These are phyloP conservation scores for Aspergillus aculeatinus DNA, from an alignment of 2,329 filamentous ascomycete genomes.

Conservation along the genomic window DNA sequence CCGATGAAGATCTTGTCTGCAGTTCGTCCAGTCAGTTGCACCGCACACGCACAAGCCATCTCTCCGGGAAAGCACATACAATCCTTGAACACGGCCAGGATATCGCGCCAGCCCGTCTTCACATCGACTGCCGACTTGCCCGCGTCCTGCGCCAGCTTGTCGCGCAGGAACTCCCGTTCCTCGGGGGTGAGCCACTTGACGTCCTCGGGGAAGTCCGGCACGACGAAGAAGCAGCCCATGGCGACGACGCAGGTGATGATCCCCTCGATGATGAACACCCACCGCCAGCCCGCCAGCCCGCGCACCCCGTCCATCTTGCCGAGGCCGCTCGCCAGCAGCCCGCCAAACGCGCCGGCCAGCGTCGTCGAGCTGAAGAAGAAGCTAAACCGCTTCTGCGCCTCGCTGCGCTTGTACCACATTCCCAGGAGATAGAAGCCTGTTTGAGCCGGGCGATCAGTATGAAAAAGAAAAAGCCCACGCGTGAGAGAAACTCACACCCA, in stretches of 20 bases:
- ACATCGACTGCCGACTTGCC: slow-evolving; percentile 64
- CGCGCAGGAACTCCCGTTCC: slow-evolving; percentile 65
- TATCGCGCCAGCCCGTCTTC: slow-evolving; percentile 59
- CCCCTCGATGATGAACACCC: slow-evolving; percentile 60
- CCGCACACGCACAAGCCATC: not conserved
- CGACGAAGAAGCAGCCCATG: slow-evolving; percentile 58
- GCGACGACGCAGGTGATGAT: slow-evolving; percentile 59
- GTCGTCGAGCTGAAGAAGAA: slow-evolving; percentile 78
- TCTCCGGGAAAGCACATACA: slow-evolving; percentile 33
- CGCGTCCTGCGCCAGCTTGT: slow-evolving; percentile 66
- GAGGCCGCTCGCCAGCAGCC: slow-evolving; percentile 57
- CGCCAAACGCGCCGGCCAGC: slow-evolving; percentile 59
- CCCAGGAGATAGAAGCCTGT: slow-evolving; percentile 63
- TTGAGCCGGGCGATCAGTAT: not conserved
- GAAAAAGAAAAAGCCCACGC: accelerated
- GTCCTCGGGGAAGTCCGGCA: slow-evolving; percentile 71
- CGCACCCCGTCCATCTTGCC: slow-evolving; percentile 53
- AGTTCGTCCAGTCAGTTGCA: slow-evolving; percentile 17
- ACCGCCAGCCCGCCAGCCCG: slow-evolving; percentile 57
- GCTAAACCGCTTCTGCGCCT: slow-evolving; percentile 82
- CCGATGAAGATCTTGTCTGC: slow-evolving; percentile 66
- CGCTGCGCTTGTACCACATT: slow-evolving; percentile 78
- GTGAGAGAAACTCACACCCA: slow-evolving; percentile 52
- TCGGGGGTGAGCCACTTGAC: slow-evolving; percentile 66
- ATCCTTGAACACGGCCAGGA: slow-evolving; percentile 67